Evolutionary conservation across 208 protist genomes (phyloP), one percentile per base, ranked within the genome.

Genomic region (Wallacemonas rigidus): DNA sequence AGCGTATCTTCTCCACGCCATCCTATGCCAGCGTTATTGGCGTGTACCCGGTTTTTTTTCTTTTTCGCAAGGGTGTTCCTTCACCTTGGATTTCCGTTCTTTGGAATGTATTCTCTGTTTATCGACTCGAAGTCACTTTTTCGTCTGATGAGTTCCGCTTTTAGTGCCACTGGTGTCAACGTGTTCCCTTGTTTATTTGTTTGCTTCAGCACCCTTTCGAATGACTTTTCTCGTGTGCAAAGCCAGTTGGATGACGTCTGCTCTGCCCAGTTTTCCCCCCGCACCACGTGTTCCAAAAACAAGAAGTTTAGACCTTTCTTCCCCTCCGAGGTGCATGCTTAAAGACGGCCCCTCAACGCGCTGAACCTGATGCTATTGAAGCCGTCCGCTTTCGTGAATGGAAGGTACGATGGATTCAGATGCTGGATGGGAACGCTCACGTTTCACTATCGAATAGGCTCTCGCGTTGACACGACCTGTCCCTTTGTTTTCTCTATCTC

Each of bases 141-240:
- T 50, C 45, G 45, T 12, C 12, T 50, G 45, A 50, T 50, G 45
- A 50, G 45, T 50, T 50, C 45, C 1, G 6, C 45, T 50, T 50
- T 50, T 50, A 50, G 45, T 50, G 45, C 45, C 45, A 50, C 45
- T 50, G 26, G 0, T 26, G 26, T 26, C 45, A 6, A 50, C 45
- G 12, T 50, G 45, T 50, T 50, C 12, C 45, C 45, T 50, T 50
- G 6, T 50, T 50, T 60, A 12, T 60, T 60, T 60, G 12, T 9
- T 39, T 67, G 2, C 72, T 72, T 72, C 54, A 64, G 53, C 12
- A 54, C 69, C 61, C 8, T 74, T n/a, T 71, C 17, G 4, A 15
- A 76, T 58, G 36, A 36, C 26, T 26, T 26, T 26, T 62, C 54
- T 54, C 12, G 58, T 67, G n/a, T 68, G 71, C 17, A 65, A 72